Percentiles rank a stretch among this genome's conserved stretches.
phyloP scores from a whole-genome alignment of 78 protist species.

The Andalucia godoyi region DNA sequence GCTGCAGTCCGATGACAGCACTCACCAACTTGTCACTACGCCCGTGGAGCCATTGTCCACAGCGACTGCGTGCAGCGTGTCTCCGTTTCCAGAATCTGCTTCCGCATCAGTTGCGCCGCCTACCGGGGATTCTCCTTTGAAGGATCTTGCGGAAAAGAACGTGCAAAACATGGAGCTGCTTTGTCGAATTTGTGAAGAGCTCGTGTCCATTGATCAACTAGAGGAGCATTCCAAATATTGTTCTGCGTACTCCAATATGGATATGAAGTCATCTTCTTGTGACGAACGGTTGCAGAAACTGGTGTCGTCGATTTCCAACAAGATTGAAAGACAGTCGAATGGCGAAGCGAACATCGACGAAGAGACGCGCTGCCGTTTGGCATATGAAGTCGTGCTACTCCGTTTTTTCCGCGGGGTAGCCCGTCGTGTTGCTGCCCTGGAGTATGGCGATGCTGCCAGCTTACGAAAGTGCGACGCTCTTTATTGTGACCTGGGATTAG shows the following conservation, averaged over 20 bases:
- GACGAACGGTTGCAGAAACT: background rate
- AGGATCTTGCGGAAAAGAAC: background rate
- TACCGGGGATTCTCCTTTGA: no score
- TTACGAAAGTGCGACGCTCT: background rate
- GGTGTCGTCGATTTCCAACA: background rate
- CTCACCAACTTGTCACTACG: no score
- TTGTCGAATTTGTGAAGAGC: conserved; percentile 10
- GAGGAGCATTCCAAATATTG: conserved; percentile 4
- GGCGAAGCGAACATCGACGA: background rate
- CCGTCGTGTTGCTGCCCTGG: background rate
- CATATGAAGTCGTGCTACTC: background rate
- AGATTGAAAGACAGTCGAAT: background rate
- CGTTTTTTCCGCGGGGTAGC: no score
- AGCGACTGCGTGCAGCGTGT: no score
- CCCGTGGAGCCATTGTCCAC: no score
- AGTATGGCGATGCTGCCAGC: background rate
- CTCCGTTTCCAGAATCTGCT: no score
- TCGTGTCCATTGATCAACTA: background rate
- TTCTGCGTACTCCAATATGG: background rate
- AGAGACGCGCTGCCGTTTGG: background rate
- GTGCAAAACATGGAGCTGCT: background rate
- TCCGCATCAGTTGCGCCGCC: no score
- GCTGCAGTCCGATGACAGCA: no score
- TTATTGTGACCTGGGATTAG: no score
- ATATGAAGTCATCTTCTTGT: background rate